Percentiles rank a stretch among this genome's conserved stretches.
Evolutionary conservation across 768 basidiomycete species (phyloP).

Genomic region (Lanmaoa pseudosensibilis): DNA sequence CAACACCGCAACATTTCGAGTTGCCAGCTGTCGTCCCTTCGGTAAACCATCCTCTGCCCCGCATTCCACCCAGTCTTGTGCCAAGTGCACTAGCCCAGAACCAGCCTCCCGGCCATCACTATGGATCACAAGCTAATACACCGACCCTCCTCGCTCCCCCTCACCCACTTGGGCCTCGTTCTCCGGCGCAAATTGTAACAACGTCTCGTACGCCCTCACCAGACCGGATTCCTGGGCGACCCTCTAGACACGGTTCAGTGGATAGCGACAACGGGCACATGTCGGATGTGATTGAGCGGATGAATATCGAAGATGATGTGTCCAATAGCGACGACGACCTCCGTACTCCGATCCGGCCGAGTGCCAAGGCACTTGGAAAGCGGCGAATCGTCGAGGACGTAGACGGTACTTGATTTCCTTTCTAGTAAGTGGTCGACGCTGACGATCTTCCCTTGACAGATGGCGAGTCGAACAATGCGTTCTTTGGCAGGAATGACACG

Average conservation of each 20-base stretch:
- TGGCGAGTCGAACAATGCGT: constrained; percentile 59
- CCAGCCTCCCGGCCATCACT: constrained; percentile 17
- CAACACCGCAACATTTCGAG: constrained; percentile 34
- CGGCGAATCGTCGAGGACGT: constrained; percentile 56
- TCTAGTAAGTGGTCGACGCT: not conserved
- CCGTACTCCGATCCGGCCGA: constrained; percentile 56
- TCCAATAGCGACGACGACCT: constrained; percentile 32
- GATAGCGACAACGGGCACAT: constrained; percentile 26
- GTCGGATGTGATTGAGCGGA: constrained; percentile 29
- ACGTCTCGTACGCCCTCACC: constrained; percentile 75
- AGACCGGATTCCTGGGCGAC: constrained; percentile 35
- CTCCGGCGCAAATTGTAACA: constrained; percentile 45
- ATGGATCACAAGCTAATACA: constrained; percentile 29
- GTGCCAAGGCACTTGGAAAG: constrained; percentile 89
- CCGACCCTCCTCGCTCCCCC: constrained; percentile 57
- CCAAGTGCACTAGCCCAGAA: constrained; percentile 16
- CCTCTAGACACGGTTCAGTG: constrained; percentile 22
- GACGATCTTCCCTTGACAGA: constrained; percentile 16
- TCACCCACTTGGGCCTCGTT: constrained; percentile 73
- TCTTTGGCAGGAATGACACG: constrained; percentile 42
- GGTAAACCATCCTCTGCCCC: constrained; percentile 40
- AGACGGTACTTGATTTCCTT: constrained; percentile 37
- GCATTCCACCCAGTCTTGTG: constrained; percentile 34
- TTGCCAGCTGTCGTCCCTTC: constrained; percentile 32
- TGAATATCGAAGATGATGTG: constrained; percentile 27